Base-by-base conservation (phyloP, 768 basidiomycete species). In the Trametes coccinea region DNA sequence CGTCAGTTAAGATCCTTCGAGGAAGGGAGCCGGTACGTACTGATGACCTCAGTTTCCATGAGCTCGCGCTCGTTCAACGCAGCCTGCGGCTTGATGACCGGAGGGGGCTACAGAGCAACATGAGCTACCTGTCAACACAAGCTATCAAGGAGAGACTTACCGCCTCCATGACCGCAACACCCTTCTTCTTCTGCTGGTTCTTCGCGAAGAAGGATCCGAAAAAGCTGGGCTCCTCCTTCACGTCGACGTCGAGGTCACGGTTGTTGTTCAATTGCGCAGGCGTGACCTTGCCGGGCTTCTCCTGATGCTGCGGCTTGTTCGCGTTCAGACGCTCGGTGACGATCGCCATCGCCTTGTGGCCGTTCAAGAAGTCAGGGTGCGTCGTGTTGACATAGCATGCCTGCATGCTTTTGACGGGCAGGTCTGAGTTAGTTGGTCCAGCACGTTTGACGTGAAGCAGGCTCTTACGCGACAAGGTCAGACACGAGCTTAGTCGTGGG, bases 11-110 rank as follows among this genome's bases (percentile, higher is more conserved):
- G 14, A 40, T n/a, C 8, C 16, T 27, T 29, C 39, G 53, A 11
- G 55, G 27, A 13, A 58, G 29, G 16, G 47, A 47, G n/a, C 50
- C 1, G n/a, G 4, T 14, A 85, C 93, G 74, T 68, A 96, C 95
- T 99, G 87, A 98, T 98, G 65, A 99, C 95, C 71, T 99, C 97
- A 0, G 96, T 98, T 76, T 99, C 97, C 89, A 98, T 92, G 33
- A 89, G 88, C 79, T 99, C 97, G 55, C 97, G 83, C 66, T 99
- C 97, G 72, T 83, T 97, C 67, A 98, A 77, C 11, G 93, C 92
- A 10, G 88, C 86, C 67, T 96, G 93, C 2, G 97, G 96, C 61
- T 90, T 87, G 71, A 99, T 96, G 50, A 89, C 78, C 0, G 86
- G 74, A 13, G 96, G 95, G 14, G 97, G 96, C 74, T 93, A 61